Conservation (phyloP, 2,329 filamentous ascomycete species). For the Fusarium sp. region DNA sequence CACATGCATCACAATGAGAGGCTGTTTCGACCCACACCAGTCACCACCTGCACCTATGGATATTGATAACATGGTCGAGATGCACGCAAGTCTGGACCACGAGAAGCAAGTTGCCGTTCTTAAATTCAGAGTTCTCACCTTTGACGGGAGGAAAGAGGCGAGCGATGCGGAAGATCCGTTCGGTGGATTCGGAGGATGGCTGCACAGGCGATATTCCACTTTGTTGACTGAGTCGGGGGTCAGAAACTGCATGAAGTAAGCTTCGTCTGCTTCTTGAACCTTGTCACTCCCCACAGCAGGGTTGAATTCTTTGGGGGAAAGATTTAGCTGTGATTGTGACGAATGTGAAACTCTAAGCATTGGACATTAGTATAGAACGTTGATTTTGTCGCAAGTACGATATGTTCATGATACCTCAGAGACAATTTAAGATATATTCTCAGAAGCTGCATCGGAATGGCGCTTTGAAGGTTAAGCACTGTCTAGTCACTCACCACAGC, state of each 20-base stretch:
- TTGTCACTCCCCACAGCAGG: no score
- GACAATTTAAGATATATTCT: no score
- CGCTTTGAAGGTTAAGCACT: no score
- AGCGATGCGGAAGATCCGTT: slow-evolving; percentile 28
- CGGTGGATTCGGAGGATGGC: slow-evolving; percentile 31
- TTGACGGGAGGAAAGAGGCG: slow-evolving; percentile 28
- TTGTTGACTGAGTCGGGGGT: slow-evolving; percentile 39
- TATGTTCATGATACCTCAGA: fast-evolving
- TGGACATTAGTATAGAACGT: no score
- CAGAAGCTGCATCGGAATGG: no score
- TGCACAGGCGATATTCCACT: slow-evolving; percentile 31
- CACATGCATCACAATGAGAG: slow-evolving; percentile 23
- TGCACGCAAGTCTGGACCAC: slow-evolving; percentile 10
- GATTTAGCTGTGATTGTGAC: no score
- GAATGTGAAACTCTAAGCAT: no score
- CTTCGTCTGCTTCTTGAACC: no score
- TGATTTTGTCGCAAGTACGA: fast-evolving
- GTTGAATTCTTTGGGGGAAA: no score
- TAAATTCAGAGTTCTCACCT: slow-evolving; percentile 20
- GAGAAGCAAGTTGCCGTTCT: background rate
- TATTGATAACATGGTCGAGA: slow-evolving; percentile 34
- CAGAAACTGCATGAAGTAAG: slow-evolving; percentile 12
- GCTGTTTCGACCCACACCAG: slow-evolving; percentile 30
- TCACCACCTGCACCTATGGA: background rate
- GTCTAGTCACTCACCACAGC: no score